A percentile compares a stretch with the other conserved stretches of the same genome.
Conservation (phyloP, 129 eudicot genomes). For the Flaveria ramosissima region DNA sequence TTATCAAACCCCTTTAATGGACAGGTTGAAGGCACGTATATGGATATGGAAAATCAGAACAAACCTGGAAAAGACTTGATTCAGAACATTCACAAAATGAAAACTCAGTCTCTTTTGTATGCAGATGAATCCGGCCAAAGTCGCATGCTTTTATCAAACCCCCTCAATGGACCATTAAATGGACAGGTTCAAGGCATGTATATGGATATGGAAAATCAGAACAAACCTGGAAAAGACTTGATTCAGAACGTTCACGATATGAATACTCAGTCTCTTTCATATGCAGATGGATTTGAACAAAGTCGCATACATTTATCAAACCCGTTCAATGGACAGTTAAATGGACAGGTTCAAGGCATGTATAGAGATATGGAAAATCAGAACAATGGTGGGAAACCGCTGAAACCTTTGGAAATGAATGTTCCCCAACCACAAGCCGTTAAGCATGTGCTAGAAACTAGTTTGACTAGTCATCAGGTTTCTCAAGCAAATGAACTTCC, state of each 20-base stretch:
- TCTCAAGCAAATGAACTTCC: constrained; percentile 30
- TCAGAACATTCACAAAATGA: constrained; percentile 29
- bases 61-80: constrained; percentile 25
- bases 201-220: constrained; percentile 25
- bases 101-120: constrained; percentile 24
- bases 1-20: constrained; percentile 22
- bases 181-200: constrained; percentile 29
- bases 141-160: constrained; percentile 7
- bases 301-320: constrained; percentile 16
- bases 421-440: constrained; percentile 25
- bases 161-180: constrained; percentile 34
- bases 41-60: constrained; percentile 25
- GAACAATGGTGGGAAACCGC: constrained; percentile 21
- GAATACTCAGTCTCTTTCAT: constrained; percentile 23
- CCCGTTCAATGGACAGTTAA: constrained; percentile 29
- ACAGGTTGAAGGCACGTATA: constrained; percentile 18
- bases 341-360: constrained; percentile 34
- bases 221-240: constrained; percentile 24
- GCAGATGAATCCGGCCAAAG: constrained; percentile 28
- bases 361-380: constrained; percentile 24
- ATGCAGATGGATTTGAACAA: constrained; percentile 26
- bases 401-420: constrained; percentile 25
- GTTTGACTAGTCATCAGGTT: constrained; percentile 34
- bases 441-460: constrained; percentile 16
- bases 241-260: constrained; percentile 29